Percentiles rank a stretch among this genome's conserved stretches.
Conservation (phyloP, 768 basidiomycete species). For the Lentinula guzmanii region DNA sequence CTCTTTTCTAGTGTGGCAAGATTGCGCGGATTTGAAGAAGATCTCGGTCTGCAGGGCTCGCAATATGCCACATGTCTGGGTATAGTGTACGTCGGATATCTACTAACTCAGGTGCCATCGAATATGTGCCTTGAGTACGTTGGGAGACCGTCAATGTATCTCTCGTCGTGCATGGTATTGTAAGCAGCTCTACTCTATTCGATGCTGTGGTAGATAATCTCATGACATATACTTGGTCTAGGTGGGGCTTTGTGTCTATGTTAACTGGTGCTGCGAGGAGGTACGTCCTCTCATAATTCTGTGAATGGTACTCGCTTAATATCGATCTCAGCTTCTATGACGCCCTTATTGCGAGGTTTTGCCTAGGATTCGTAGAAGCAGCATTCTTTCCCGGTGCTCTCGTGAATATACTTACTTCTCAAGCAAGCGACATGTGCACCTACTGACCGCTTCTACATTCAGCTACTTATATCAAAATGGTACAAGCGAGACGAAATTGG, state of each 20-base stretch:
- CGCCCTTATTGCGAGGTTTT: constrained; percentile 73
- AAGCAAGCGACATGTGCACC: not conserved
- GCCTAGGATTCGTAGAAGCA: constrained; percentile 36
- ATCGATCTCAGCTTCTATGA: constrained; percentile 36
- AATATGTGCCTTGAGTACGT: constrained; percentile 59
- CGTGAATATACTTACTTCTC: constrained; percentile 9
- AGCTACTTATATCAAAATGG: constrained; percentile 55
- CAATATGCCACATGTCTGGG: constrained; percentile 66
- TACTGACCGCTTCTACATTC: constrained; percentile 19
- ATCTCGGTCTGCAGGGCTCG: constrained; percentile 54
- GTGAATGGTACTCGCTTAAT: not conserved
- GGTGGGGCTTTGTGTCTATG: not conserved
- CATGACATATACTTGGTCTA: not conserved
- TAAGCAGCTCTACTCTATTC: constrained; percentile 45
- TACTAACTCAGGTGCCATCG: constrained; percentile 78
- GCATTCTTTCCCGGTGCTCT: constrained; percentile 69
- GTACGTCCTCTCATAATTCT: not conserved
- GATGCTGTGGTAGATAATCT: not conserved
- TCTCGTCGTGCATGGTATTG: constrained; percentile 57
- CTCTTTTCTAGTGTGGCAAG: constrained; percentile 52
- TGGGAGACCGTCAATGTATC: constrained; percentile 54
- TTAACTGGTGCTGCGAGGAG: not conserved
- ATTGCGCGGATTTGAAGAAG: constrained; percentile 63
- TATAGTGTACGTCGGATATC: constrained; percentile 69
- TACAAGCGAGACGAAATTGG: constrained; percentile 71